Conservation (phyloP, 768 basidiomycete species). For the Lactarius indigo region DNA sequence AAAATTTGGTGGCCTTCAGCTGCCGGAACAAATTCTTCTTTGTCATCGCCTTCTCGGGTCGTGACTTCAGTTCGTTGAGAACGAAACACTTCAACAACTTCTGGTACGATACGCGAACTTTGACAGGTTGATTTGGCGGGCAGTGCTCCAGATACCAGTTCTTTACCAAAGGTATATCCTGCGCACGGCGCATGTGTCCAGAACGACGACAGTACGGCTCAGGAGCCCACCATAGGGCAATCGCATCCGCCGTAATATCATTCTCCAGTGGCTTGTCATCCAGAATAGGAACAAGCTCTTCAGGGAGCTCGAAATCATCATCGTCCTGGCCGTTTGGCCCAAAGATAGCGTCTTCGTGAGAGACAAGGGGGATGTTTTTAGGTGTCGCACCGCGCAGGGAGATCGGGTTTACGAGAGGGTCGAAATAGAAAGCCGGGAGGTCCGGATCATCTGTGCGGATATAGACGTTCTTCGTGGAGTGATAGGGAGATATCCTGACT, state of each 20-base stretch:
- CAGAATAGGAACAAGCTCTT: slow-evolving; percentile 75
- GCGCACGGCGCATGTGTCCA: slow-evolving; percentile 89
- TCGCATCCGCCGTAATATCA: slow-evolving; percentile 92
- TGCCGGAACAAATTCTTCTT: slow-evolving; percentile 97
- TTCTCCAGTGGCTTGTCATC: slow-evolving; percentile 76
- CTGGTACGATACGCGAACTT: slow-evolving; percentile 98
- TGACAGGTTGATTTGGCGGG: slow-evolving; percentile 92
- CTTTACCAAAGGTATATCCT: slow-evolving; percentile 95
- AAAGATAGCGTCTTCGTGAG: slow-evolving; percentile 92
- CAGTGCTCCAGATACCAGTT: slow-evolving; percentile 99
- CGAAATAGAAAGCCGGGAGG: slow-evolving; percentile 98
- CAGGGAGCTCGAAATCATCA: slow-evolving; percentile 85
- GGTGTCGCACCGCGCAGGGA: slow-evolving; percentile 83
- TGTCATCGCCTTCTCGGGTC: slow-evolving; percentile 93
- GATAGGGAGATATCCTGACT: slow-evolving; percentile 88
- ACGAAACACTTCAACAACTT: slow-evolving; percentile 96
- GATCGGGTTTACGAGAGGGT: slow-evolving; percentile 97
- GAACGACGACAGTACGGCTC: slow-evolving; percentile 93
- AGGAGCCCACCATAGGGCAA: slow-evolving; percentile 98
- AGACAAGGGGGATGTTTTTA: slow-evolving; percentile 76
- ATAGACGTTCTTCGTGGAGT: slow-evolving; percentile 94
- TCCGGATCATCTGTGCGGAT: slow-evolving; percentile 99
- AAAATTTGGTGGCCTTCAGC: slow-evolving; percentile 98
- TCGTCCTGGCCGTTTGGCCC: slow-evolving; percentile 83
- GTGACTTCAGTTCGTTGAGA: slow-evolving; percentile 86